phyloP scores from a whole-genome alignment of 192 early-diverging fungal species.

The Coemansia sp. region DNA sequence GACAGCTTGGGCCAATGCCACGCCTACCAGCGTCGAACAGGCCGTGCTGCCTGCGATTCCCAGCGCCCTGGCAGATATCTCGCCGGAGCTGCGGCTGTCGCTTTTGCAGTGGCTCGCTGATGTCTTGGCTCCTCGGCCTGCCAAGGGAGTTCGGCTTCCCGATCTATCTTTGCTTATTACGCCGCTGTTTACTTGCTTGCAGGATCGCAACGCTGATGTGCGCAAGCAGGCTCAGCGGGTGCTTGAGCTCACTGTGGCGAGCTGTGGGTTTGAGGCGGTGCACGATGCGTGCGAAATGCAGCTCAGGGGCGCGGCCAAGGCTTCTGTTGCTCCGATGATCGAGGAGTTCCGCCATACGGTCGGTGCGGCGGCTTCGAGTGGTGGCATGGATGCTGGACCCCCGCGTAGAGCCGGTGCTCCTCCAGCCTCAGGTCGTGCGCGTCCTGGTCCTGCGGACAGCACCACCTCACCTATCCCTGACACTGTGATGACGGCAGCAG shows the following conservation, averaged over 20 bases:
- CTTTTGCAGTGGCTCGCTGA: constrained; percentile 79
- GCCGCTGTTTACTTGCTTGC: constrained; percentile 76
- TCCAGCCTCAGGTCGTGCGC: neutral
- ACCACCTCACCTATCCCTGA: constrained; percentile 36
- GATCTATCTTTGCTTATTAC: constrained; percentile 67
- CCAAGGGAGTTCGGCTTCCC: constrained; percentile 43
- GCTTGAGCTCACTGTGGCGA: constrained; percentile 64
- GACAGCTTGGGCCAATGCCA: constrained; percentile 67
- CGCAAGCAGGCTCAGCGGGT: constrained; percentile 79
- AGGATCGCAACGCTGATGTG: constrained; percentile 87
- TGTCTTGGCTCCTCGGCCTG: constrained; percentile 53
- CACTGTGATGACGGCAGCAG: constrained; percentile 52
- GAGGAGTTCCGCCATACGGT: constrained; percentile 64
- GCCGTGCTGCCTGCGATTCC: constrained; percentile 64
- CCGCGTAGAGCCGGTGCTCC: constrained; percentile 14
- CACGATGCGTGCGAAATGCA: constrained; percentile 67
- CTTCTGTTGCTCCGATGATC: constrained; percentile 72
- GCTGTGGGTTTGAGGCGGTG: constrained; percentile 72
- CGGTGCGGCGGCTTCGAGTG: constrained; percentile 9
- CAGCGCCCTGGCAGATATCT: constrained; percentile 69
- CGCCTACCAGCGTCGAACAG: constrained; percentile 60
- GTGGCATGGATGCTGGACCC: neutral
- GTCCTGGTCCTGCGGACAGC: constrained; percentile 20
- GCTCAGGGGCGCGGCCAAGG: constrained; percentile 70
- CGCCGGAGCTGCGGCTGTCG: constrained; percentile 86